Evolutionary conservation across 129 eudicot species (phyloP).

Genomic region (Mikania micrantha): DNA sequence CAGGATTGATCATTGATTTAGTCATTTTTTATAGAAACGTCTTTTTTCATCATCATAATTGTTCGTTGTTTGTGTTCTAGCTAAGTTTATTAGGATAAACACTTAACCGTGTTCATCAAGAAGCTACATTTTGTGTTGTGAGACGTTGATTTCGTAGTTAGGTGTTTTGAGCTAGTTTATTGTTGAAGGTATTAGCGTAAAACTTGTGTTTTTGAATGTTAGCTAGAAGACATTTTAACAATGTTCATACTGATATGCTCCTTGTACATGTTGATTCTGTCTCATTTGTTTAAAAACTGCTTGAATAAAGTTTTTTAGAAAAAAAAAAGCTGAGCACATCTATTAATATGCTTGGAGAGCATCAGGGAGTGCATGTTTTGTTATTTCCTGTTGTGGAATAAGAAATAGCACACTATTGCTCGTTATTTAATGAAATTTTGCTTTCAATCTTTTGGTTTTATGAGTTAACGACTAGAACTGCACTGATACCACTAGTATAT

Average conservation of each 20-base stretch:
- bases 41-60: not conserved
- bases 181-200: not conserved
- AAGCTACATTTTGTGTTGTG: slow-evolving; percentile 4
- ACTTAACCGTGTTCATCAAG: not conserved
- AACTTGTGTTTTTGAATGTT: not conserved
- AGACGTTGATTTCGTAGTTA: slow-evolving; percentile 1
- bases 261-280: too few relatives aligned
- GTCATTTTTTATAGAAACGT: not conserved
- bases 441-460: not conserved
- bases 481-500: not conserved
- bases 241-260: too few relatives aligned
- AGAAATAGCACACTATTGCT: not conserved
- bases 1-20: not conserved
- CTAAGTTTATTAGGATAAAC: not conserved
- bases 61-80: not conserved
- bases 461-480: not conserved
- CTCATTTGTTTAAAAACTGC: too few relatives aligned
- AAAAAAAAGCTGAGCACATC: too few relatives aligned
- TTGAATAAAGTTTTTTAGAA: too few relatives aligned
- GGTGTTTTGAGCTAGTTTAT: not conserved
- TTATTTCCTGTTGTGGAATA: not conserved
- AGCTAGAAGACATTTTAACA: too few relatives aligned
- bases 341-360: too few relatives aligned
- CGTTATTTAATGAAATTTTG: not conserved
- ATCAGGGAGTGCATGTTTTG: too few relatives aligned